These are phyloP conservation scores for Mycena indigotica DNA, from an alignment of 768 basidiomycete species.

Conservation along the genomic window DNA sequence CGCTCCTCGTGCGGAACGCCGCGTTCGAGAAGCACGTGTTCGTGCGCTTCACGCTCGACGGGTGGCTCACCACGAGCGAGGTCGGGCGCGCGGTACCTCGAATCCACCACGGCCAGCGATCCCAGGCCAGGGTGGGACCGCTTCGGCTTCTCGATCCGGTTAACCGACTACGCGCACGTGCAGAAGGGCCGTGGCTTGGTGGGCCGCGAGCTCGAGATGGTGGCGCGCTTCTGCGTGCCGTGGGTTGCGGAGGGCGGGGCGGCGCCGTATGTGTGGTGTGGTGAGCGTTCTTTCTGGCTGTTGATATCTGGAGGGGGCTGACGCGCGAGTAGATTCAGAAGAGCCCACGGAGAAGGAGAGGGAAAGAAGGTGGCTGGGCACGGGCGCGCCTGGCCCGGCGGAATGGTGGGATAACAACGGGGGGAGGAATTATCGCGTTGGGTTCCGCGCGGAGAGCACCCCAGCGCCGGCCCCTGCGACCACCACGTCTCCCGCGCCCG, in stretches of 20 bases:
- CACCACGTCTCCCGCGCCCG: not conserved
- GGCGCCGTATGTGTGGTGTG: constrained; percentile 21
- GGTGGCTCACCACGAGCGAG: constrained; percentile 92
- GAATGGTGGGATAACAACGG: constrained; percentile 97
- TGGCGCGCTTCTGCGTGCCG: constrained; percentile 48
- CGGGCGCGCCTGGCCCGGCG: constrained; percentile 30
- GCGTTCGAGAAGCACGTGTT: constrained; percentile 85
- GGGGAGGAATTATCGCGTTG: constrained; percentile 75
- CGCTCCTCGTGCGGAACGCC: constrained; percentile 82
- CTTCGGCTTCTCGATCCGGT: constrained; percentile 61
- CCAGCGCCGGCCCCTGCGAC: not conserved
- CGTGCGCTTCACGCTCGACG: constrained; percentile 88
- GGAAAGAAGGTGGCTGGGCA: constrained; percentile 10
- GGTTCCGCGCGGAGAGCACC: constrained; percentile 47
- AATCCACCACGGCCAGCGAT: constrained; percentile 38
- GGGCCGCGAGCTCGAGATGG: constrained; percentile 61
- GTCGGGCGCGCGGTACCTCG: constrained; percentile 56
- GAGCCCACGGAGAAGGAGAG: not conserved
- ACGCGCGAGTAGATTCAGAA: not conserved
- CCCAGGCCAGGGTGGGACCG: constrained; percentile 51
- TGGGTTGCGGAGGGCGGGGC: constrained; percentile 14
- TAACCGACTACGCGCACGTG: constrained; percentile 68
- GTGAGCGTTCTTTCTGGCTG: constrained; percentile 16
- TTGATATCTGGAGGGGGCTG: not conserved
- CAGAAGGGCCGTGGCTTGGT: constrained; percentile 33